Evolutionary conservation across 345 rosid genomes (phyloP).

Genomic region (Turnera subulata): DNA sequence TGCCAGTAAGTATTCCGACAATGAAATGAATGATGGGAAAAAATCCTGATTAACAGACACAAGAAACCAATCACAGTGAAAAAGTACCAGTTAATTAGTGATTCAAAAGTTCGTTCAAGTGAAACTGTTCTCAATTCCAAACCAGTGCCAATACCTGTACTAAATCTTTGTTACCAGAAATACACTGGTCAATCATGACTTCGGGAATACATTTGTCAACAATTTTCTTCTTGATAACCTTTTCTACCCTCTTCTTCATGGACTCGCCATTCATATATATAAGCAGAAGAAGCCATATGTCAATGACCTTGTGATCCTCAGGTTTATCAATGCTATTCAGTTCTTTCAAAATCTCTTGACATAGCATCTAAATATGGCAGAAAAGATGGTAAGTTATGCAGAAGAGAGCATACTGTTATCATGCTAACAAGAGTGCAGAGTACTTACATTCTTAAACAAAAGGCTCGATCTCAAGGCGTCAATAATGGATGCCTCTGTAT

Average conservation of each 20-base stretch:
- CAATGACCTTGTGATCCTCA: slow-evolving; percentile 67
- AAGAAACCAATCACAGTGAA: slow-evolving; percentile 7
- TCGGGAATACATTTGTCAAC: slow-evolving; percentile 58
- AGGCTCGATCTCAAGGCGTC: slow-evolving; percentile 75
- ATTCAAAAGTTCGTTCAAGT: slow-evolving; percentile 9
- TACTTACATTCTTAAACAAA: slow-evolving; percentile 68
- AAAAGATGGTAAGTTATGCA: slow-evolving; percentile 7
- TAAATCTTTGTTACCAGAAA: slow-evolving; percentile 58
- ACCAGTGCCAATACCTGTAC: slow-evolving; percentile 45
- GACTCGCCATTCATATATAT: slow-evolving; percentile 61
- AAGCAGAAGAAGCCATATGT: slow-evolving; percentile 73
- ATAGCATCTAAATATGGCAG: slow-evolving; percentile 47
- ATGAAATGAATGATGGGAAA: slow-evolving; percentile 62
- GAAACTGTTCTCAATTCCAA: slow-evolving; percentile 5
- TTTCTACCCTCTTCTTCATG: slow-evolving; percentile 48
- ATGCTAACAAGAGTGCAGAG: slow-evolving; percentile 3
- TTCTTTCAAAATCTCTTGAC: slow-evolving; percentile 77
- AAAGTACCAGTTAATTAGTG: slow-evolving; percentile 5
- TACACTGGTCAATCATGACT: slow-evolving; percentile 65
- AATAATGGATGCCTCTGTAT: slow-evolving; percentile 61
- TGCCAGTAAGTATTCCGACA: slow-evolving; percentile 62
- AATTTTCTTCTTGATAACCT: slow-evolving; percentile 69
- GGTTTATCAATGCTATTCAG: slow-evolving; percentile 58
- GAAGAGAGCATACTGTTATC: slow-evolving; percentile 10
- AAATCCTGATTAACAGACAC: slow-evolving; percentile 44